Evolutionary conservation across 805 yeast species (phyloP).

Genomic region (Ogataea chonburiensis): DNA sequence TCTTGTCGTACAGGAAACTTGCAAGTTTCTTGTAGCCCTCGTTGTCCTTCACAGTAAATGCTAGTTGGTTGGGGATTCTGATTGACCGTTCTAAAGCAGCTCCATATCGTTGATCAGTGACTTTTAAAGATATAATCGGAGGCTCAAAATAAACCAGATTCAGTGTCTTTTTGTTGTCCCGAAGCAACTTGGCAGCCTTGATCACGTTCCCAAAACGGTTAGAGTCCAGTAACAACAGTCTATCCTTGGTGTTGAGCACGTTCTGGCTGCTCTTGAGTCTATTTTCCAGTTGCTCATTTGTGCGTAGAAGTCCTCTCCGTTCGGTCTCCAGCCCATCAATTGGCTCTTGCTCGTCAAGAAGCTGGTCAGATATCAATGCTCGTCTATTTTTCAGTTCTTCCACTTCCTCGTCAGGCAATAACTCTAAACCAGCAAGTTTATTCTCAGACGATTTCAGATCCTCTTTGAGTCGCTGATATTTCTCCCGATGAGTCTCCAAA

Average conservation of each 20-base stretch:
- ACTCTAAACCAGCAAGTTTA: slow-evolving; percentile 14
- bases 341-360: slow-evolving; percentile 21
- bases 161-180: slow-evolving; percentile 35
- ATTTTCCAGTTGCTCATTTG: slow-evolving; percentile 20
- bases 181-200: slow-evolving; percentile 43
- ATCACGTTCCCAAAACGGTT: slow-evolving; percentile 26
- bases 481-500: slow-evolving; percentile 37
- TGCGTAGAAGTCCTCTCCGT: slow-evolving; percentile 11
- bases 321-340: slow-evolving; percentile 18
- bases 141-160: slow-evolving; percentile 61
- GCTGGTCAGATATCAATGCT: slow-evolving; percentile 24
- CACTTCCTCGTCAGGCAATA: slow-evolving; percentile 21
- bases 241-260: slow-evolving; percentile 46
- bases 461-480: slow-evolving; percentile 30
- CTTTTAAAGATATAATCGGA: slow-evolving; percentile 63
- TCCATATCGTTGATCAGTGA: slow-evolving; percentile 49
- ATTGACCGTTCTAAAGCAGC: slow-evolving; percentile 57
- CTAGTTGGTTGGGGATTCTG: slow-evolving; percentile 50
- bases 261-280: slow-evolving; percentile 16
- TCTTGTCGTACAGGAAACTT: slow-evolving; percentile 39
- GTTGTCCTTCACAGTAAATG: slow-evolving; percentile 60
- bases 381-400: slow-evolving; percentile 27
- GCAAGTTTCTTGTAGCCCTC: slow-evolving; percentile 49
- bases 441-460: slow-evolving; percentile 15
- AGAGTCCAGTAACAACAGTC: slow-evolving; percentile 45